Percentiles rank a stretch among this genome's conserved stretches.
These are phyloP conservation scores for Aspergillus sclerotiicarbonarius DNA, from an alignment of 495 filamentous ascomycete genomes.

Conservation along the genomic window DNA sequence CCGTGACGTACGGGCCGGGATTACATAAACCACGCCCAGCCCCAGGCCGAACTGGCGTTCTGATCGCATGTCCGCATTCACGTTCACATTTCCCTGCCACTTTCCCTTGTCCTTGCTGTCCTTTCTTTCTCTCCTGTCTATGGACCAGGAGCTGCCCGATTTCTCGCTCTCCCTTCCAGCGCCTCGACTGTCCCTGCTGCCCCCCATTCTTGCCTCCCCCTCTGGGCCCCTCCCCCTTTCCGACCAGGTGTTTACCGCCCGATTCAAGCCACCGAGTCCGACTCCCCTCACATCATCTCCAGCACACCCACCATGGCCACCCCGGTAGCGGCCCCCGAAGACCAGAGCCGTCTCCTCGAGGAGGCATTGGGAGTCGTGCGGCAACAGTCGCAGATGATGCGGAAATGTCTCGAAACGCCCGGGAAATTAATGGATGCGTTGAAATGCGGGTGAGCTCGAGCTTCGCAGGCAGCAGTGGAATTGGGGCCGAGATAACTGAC, in stretches of 20 bases:
- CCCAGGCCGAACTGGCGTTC: neutral
- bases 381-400: slow-evolving; percentile 94
- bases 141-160: slow-evolving; percentile 15
- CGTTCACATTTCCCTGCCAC: neutral
- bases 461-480: slow-evolving; percentile 34
- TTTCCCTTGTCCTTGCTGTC: slow-evolving; percentile 2
- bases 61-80: slow-evolving; percentile 15
- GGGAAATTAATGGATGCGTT: slow-evolving; percentile 99
- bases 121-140: slow-evolving; percentile 12
- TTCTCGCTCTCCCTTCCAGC: neutral
- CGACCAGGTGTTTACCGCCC: slow-evolving; percentile 31
- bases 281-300: slow-evolving; percentile 17
- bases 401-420: slow-evolving; percentile 93
- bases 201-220: slow-evolving; percentile 16
- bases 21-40: slow-evolving; percentile 5
- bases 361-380: slow-evolving; percentile 95
- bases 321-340: slow-evolving; percentile 71
- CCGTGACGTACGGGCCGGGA: neutral
- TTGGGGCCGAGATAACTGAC: slow-evolving; percentile 8
- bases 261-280: slow-evolving; percentile 20
- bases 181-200: neutral
- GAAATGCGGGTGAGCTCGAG: slow-evolving; percentile 82
- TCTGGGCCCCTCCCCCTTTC: slow-evolving; percentile 11
- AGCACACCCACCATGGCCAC: slow-evolving; percentile 47
- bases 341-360: slow-evolving; percentile 91